Percentiles rank a stretch among this genome's conserved stretches.
Conservation (phyloP, 2,329 filamentous ascomycete species). For the Penicillium sp. region DNA sequence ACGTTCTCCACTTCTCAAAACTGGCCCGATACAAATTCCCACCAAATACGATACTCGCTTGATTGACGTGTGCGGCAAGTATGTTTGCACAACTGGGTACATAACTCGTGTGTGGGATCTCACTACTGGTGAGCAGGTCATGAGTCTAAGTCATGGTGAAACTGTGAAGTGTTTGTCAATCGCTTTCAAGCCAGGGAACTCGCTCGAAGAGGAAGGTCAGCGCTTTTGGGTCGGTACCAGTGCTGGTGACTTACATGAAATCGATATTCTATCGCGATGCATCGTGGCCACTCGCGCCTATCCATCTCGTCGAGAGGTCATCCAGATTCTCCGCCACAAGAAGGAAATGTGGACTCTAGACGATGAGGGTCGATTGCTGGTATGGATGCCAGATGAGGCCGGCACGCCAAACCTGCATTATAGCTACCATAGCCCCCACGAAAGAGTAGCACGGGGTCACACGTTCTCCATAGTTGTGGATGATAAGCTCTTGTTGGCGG, state of each 20-base stretch:
- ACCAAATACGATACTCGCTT: constrained; percentile 85
- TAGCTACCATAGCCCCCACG: constrained; percentile 66
- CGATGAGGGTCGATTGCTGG: constrained; percentile 78
- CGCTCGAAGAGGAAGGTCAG: constrained; percentile 76
- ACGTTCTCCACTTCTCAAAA: constrained; percentile 71
- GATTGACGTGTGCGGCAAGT: constrained; percentile 84
- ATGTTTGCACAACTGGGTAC: constrained; percentile 81
- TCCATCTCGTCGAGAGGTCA: constrained; percentile 75
- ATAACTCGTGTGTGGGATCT: constrained; percentile 88
- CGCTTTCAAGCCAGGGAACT: constrained; percentile 77
- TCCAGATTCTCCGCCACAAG: constrained; percentile 80
- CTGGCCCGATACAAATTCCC: constrained; percentile 71
- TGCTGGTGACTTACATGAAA: constrained; percentile 81
- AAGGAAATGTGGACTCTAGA: constrained; percentile 94
- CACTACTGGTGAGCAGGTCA: constrained; percentile 73
- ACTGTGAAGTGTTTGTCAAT: constrained; percentile 78
- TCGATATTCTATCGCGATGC: constrained; percentile 74
- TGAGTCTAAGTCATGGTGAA: constrained; percentile 82
- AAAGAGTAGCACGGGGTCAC: constrained; percentile 75
- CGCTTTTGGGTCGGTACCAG: constrained; percentile 89
- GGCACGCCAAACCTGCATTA: constrained; percentile 72
- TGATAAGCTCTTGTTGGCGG: constrained; percentile 81
- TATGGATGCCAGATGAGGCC: constrained; percentile 78
- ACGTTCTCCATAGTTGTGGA: constrained; percentile 87
- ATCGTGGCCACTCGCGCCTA: constrained; percentile 69